Conservation (phyloP, 176 grass and related monocot genomes). For the Eragrostis curvula region DNA sequence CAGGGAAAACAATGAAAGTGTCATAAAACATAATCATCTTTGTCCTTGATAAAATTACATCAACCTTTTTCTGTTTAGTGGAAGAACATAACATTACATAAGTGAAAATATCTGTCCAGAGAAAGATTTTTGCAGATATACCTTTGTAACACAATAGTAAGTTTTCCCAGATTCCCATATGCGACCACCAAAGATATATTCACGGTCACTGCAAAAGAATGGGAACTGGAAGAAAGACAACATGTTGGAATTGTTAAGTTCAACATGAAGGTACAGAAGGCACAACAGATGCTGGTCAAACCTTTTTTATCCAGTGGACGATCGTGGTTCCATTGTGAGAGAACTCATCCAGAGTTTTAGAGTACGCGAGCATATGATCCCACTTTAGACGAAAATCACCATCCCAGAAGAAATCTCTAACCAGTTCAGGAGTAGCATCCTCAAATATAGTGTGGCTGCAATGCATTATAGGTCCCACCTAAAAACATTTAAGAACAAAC, state of each 20-base stretch:
- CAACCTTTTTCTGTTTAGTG: background rate
- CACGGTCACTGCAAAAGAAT: conserved; percentile 98
- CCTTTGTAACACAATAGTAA: conserved; percentile 97
- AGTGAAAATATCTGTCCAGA: conserved; percentile 1
- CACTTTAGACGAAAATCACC: conserved; percentile 94
- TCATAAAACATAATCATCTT: background rate
- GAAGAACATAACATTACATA: background rate
- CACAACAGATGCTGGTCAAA: conserved; percentile 30
- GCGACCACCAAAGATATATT: conserved; percentile 95
- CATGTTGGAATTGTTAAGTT: conserved; percentile 36
- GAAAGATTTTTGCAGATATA: conserved; percentile 31
- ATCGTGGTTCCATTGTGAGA: conserved; percentile 83
- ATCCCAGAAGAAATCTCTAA: conserved; percentile 99
- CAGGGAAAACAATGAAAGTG: background rate
- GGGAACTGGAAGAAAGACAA: conserved; percentile 73
- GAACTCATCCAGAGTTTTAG: conserved; percentile 83
- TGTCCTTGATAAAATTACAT: background rate
- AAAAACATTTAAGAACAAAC: conserved; percentile 8
- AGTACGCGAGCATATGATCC: conserved; percentile 90
- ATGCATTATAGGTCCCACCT: conserved; percentile 91
- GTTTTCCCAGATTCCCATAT: conserved; percentile 92
- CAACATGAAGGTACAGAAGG: conserved; percentile 19
- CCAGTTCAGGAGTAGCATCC: conserved; percentile 95
- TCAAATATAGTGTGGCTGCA: conserved; percentile 89
- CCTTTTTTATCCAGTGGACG: conserved; percentile 99